A percentile compares a stretch with the other conserved stretches of the same genome.
phyloP scores from a whole-genome alignment of 2,329 filamentous ascomycete genomes.

The Xylariaceae sp. region DNA sequence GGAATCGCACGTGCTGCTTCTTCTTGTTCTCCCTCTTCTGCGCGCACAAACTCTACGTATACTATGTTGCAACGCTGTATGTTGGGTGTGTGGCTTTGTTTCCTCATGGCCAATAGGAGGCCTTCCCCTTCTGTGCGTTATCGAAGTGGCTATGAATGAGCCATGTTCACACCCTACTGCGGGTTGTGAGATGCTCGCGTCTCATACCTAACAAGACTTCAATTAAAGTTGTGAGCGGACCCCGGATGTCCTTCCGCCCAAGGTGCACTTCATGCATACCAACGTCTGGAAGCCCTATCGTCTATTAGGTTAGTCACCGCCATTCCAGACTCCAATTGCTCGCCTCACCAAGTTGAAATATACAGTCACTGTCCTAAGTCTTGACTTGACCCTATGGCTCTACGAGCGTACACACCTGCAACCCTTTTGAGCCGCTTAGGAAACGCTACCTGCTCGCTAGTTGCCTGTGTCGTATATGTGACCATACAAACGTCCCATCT shows the following conservation, averaged over 20 bases:
- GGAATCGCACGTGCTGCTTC: not conserved
- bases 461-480: constrained; percentile 4
- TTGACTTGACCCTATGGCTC: constrained; percentile 6
- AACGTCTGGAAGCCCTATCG: constrained; percentile 1
- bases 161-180: constrained; percentile 3
- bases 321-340: too few relatives aligned
- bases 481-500: too few relatives aligned
- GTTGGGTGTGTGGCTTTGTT: constrained; percentile 15
- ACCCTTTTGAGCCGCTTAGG: constrained; percentile 5
- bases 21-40: not conserved
- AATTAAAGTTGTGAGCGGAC: not conserved
- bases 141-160: constrained; percentile 15
- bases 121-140: constrained; percentile 4
- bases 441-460: constrained; percentile 2
- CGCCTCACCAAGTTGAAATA: constrained; percentile 13
- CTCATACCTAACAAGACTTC: constrained; percentile 1
- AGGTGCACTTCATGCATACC: constrained; percentile 2
- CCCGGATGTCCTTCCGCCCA: constrained; percentile 13
- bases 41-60: not conserved
- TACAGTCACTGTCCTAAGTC: constrained; percentile 18
- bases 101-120: constrained; percentile 9
- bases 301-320: constrained; percentile 1
- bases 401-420: constrained; percentile 2
- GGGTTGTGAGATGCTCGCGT: constrained; percentile 3
- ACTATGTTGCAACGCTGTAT: not conserved